Conservation (phyloP, 495 filamentous ascomycete species). For the Recurvomyces mirabilis region DNA sequence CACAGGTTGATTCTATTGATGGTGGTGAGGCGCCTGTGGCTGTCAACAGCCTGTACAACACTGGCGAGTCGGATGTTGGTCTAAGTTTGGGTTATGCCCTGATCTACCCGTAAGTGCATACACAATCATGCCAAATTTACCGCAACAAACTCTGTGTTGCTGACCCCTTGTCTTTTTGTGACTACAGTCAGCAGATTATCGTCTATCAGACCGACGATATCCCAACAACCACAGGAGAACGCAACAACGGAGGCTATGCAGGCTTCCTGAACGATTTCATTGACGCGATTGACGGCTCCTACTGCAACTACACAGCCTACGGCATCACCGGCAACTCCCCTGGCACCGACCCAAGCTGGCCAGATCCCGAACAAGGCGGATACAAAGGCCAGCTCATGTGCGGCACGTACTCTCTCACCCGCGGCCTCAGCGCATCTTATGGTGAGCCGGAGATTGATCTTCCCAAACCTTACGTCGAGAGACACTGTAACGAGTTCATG, state of each 20-base stretch:
- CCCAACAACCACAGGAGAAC: not conserved
- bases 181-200: conserved; percentile 3
- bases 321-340: conserved; percentile 28
- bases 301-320: conserved; percentile 31
- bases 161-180: no score
- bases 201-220: conserved; percentile 16
- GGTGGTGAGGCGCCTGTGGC: conserved; percentile 6
- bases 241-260: conserved; percentile 1
- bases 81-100: conserved; percentile 14
- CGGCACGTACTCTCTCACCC: conserved; percentile 7
- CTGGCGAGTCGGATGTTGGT: conserved; percentile 12
- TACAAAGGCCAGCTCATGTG: conserved; percentile 28
- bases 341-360: conserved; percentile 30
- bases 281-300: conserved; percentile 34
- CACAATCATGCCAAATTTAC: no score
- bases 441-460: conserved; percentile 10
- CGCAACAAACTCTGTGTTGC: no score
- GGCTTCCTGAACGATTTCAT: conserved; percentile 36
- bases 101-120: conserved; percentile 18
- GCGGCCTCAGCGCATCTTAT: conserved; percentile 11
- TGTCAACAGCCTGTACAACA: not conserved
- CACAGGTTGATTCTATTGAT: conserved; percentile 7
- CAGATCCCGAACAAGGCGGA: conserved; percentile 31
- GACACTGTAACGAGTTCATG: conserved; percentile 35
- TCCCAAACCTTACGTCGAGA: conserved; percentile 3